Evolutionary conservation across 2,329 filamentous ascomycete species (phyloP).

Genomic region (Epichloe gansuensis): DNA sequence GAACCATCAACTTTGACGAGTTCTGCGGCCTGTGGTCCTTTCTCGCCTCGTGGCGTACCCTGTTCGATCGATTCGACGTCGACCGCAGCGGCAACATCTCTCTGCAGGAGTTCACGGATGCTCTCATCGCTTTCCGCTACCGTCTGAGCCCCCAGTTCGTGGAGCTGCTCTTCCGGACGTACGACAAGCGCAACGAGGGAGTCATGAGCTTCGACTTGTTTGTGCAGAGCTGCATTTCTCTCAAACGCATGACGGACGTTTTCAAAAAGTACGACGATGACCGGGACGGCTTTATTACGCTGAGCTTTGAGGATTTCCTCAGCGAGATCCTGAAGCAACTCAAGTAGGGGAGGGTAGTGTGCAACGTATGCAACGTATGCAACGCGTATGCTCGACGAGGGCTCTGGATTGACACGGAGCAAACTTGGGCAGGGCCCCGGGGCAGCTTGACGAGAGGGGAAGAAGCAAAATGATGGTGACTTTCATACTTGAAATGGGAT

Average conservation of each 20-base stretch:
- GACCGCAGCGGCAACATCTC: slow-evolving; percentile 81
- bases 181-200: slow-evolving; percentile 62
- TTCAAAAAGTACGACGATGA: slow-evolving; percentile 99
- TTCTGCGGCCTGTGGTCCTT: slow-evolving; percentile 97
- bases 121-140: slow-evolving; percentile 87
- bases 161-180: slow-evolving; percentile 72
- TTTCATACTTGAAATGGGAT: too few species aligned
- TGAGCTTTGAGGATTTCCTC: slow-evolving; percentile 73
- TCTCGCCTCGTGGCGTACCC: slow-evolving; percentile 79
- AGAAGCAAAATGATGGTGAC: not conserved
- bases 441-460: not conserved
- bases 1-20: slow-evolving; percentile 86
- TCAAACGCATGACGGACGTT: slow-evolving; percentile 98
- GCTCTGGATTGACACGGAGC: not conserved
- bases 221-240: slow-evolving; percentile 89
- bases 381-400: too few species aligned
- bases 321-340: slow-evolving; percentile 53
- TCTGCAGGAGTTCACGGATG: slow-evolving; percentile 76
- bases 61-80: slow-evolving; percentile 91
- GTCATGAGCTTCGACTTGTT: slow-evolving; percentile 90
- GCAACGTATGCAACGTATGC: too few species aligned
- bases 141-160: slow-evolving; percentile 76
- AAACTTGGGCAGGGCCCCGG: not conserved
- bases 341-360: slow-evolving; percentile 24
- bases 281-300: slow-evolving; percentile 79